Conservation (phyloP, 192 early-diverging fungal genomes). For the Umbelopsis sp. region DNA sequence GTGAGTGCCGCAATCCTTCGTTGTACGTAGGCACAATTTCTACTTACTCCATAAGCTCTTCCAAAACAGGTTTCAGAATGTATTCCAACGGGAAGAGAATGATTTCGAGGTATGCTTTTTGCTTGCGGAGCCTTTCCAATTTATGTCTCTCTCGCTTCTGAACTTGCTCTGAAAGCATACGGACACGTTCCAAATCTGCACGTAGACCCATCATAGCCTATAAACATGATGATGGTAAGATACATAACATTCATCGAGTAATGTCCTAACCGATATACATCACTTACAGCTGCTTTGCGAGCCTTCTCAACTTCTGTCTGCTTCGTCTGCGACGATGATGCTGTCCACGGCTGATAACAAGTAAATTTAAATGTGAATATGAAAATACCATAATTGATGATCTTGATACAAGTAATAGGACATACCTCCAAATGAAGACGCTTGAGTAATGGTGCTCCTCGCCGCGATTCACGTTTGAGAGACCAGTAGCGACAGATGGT, state of each 20-base stretch:
- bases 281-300: constrained; percentile 40
- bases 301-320: constrained; percentile 79
- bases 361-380: not conserved
- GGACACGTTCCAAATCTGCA: constrained; percentile 85
- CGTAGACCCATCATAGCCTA: constrained; percentile 59
- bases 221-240: not conserved
- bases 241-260: not conserved
- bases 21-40: not conserved
- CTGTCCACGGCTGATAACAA: constrained; percentile 82
- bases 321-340: constrained; percentile 73
- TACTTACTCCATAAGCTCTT: constrained; percentile 67
- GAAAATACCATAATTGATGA: not conserved
- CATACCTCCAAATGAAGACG: constrained; percentile 89
- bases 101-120: constrained; percentile 66
- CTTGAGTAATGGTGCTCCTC: constrained; percentile 94
- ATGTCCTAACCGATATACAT: not conserved
- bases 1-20: not conserved
- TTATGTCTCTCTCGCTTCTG: constrained; percentile 73
- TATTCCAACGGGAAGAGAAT: constrained; percentile 73
- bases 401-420: not conserved
- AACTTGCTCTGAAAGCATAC: constrained; percentile 82
- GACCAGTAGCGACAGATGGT: constrained; percentile 92
- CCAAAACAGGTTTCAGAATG: constrained; percentile 63
- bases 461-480: constrained; percentile 84
- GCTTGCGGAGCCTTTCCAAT: constrained; percentile 56